A percentile compares a stretch with the other conserved stretches of the same genome.
These are phyloP conservation scores for Sordariomycetes sp. DNA, from an alignment of 2,329 filamentous ascomycete species.

Conservation along the genomic window DNA sequence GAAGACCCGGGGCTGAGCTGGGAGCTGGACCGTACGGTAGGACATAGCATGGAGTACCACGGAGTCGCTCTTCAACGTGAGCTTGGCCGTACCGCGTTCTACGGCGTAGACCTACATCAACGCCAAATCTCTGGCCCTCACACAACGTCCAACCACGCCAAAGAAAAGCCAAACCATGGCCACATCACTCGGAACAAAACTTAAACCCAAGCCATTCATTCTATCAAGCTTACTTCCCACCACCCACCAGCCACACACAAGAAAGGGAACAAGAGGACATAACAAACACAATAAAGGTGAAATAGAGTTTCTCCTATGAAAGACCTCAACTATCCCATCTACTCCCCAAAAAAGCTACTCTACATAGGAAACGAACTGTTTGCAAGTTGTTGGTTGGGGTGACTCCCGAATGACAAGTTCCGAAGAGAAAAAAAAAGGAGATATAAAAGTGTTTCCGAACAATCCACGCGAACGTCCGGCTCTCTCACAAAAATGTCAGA, in stretches of 20 bases:
- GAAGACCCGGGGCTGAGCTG: no score
- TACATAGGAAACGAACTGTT: neutral
- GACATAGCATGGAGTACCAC: no score
- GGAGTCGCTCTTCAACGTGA: neutral
- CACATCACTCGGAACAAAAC: neutral
- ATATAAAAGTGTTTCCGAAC: neutral
- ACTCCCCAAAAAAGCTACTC: neutral
- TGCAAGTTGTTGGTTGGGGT: neutral
- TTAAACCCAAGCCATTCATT: neutral
- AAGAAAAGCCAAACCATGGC: neutral
- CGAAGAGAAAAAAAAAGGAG: constrained; percentile 1
- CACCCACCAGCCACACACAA: neutral
- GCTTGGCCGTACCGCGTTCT: neutral
- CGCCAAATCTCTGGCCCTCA: neutral
- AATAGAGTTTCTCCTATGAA: neutral
- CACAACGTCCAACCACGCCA: neutral
- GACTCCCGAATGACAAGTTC: neutral
- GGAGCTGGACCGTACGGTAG: no score
- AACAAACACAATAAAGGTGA: neutral
- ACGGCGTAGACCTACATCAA: neutral
- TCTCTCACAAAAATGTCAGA: neutral
- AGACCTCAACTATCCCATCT: no score
- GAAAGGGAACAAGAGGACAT: neutral
- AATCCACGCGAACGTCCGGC: no score
- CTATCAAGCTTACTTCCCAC: neutral